Base-by-base conservation (phyloP, 2,329 filamentous ascomycete species). In the Epichloe festucae region DNA sequence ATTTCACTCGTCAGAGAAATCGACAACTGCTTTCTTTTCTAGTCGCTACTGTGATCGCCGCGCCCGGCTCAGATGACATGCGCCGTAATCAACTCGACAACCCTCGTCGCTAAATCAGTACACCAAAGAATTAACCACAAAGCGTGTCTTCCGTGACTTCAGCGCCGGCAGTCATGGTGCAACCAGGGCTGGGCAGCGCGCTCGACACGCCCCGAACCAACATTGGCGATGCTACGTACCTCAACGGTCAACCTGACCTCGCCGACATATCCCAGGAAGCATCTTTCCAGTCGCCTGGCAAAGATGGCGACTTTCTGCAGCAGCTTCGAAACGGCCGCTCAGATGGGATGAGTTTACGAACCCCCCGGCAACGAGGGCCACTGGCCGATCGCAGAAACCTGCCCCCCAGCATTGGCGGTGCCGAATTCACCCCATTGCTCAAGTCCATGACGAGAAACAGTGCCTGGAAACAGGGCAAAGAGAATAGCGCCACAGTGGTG, bases 361-460 rank as follows among this genome's bases (percentile, higher is more conserved):
- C 91, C 91, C 91, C 23, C 35, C 82, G 84, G 56, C 78, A 78
- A 34, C 59, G 87, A 56, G 79, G 82, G 17, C 81, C 85, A 19
- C 76, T 95, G 42, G 78, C 79, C 55, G 81, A 87, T 66, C 78
- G 82, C 58, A 80, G 80, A 60, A 93, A 89, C 60, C 73, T 89
- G 21, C 85, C 84, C 21, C 21, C 73, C 75, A 39, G 78, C 56
- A 70, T 83, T 42, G 78, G 74, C 44, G 80, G 79, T 50, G 84
- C 82, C 59, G 94, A 98, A 62, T 98, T 98, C 66, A 98, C 93
- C 0, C 93, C 94, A 0, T 73, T 98, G 59, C 80, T 98, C 64
- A 95, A 95, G 68, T 89, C 73, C 23, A 82, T 78, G n/a, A 84
- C 79, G 63, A 76, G 72, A 74, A 90, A 75, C 73, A 89, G 73